A percentile compares a stretch with the other conserved stretches of the same genome.
Conservation (phyloP, 2,329 filamentous ascomycete species). For the Xylaria arbuscula region DNA sequence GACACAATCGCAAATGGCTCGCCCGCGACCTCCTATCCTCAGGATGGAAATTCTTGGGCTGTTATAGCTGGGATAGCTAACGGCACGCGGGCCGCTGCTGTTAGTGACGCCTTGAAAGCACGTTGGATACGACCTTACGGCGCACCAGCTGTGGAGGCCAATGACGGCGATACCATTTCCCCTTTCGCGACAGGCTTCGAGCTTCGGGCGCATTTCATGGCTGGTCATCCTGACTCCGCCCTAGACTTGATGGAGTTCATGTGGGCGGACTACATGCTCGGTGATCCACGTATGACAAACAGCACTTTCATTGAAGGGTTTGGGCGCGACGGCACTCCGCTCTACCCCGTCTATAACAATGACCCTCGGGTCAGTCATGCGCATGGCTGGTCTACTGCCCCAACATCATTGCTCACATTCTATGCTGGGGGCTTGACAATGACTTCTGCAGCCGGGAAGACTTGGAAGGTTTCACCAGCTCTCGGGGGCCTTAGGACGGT, state of each 20-base stretch:
- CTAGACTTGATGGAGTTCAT: conserved; percentile 18
- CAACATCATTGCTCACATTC: conserved; percentile 18
- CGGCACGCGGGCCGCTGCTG: not conserved
- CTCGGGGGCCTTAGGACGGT: conserved; percentile 6
- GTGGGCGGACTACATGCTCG: conserved; percentile 23
- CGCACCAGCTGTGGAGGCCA: conserved; percentile 11
- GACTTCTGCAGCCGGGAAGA: conserved; percentile 10
- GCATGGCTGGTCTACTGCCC: conserved; percentile 24
- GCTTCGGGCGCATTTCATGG: conserved; percentile 20
- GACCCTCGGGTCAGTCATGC: conserved; percentile 23
- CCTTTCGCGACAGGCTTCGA: conserved; percentile 20
- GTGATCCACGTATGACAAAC: conserved; percentile 15
- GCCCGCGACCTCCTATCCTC: conserved; percentile 7
- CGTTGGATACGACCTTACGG: conserved; percentile 17
- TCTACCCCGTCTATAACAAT: conserved; percentile 15
- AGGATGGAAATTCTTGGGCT: conserved; percentile 20
- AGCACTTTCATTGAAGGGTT: conserved; percentile 25
- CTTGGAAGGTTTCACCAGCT: conserved; percentile 6
- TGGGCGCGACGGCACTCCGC: not conserved
- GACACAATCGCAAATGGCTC: conserved; percentile 5
- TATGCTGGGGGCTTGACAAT: conserved; percentile 1
- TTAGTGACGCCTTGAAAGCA: conserved; percentile 4
- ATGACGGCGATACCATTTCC: conserved; percentile 11
- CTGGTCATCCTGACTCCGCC: conserved; percentile 6
- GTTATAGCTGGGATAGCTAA: conserved; percentile 12